Conservation (phyloP, 2,329 filamentous ascomycete genomes). For the Rhynchosporium graminicola region DNA sequence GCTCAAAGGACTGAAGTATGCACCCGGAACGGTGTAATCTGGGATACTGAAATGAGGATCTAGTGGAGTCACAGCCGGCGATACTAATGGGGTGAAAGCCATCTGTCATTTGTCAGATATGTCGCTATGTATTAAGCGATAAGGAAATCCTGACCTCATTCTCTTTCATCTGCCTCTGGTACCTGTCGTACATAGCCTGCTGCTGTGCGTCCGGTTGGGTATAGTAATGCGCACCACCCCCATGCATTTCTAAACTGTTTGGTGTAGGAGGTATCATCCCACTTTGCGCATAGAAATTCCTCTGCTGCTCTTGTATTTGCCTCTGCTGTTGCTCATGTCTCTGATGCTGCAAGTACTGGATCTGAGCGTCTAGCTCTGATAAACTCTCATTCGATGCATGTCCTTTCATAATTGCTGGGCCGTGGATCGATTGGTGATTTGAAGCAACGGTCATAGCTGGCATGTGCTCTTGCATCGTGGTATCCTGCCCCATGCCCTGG, state of each 20-base stretch:
- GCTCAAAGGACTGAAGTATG: conserved; percentile 82
- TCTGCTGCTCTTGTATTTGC: conserved; percentile 50
- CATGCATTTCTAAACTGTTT: conserved; percentile 75
- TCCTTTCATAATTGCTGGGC: conserved; percentile 43
- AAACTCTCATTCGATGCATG: conserved; percentile 54
- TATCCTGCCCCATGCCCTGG: conserved; percentile 36
- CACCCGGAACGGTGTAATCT: conserved; percentile 59
- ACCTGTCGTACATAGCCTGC: conserved; percentile 63
- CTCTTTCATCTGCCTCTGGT: conserved; percentile 63
- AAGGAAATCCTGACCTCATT: conserved; percentile 51
- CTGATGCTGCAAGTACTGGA: conserved; percentile 65
- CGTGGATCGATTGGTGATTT: conserved; percentile 48
- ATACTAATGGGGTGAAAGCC: conserved; percentile 78
- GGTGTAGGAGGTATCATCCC: conserved; percentile 76
- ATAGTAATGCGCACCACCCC: conserved; percentile 59
- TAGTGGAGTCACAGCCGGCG: conserved; percentile 79
- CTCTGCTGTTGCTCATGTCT: conserved; percentile 57
- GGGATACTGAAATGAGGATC: conserved; percentile 65
- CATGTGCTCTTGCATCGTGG: conserved; percentile 49
- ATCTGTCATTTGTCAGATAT: conserved; percentile 50
- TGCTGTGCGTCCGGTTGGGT: conserved; percentile 55
- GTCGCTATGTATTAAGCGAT: neutral
- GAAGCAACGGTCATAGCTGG: conserved; percentile 49
- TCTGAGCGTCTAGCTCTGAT: conserved; percentile 63
- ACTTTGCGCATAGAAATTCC: conserved; percentile 55